Conservation (phyloP, 441 rosid species). For the Kokia cookei region DNA sequence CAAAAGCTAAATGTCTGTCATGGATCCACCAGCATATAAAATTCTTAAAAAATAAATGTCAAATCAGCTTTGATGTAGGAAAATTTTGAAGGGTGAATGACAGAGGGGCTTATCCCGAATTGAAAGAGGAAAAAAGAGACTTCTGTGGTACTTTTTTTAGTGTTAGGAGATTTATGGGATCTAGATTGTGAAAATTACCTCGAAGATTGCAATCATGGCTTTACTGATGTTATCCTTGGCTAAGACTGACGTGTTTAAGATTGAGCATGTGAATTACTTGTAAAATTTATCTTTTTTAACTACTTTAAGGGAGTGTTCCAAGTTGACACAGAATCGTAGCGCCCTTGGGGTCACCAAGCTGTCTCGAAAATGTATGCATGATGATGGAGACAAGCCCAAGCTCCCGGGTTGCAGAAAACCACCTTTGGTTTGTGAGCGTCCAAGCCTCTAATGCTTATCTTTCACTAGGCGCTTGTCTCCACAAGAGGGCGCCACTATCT, state of each 20-base stretch:
- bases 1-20: not conserved
- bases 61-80: not conserved
- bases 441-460: not conserved
- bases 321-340: not conserved
- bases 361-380: slow-evolving; percentile 1
- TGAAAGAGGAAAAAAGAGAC: not conserved
- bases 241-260: not conserved
- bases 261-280: too few relatives aligned
- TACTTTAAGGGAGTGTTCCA: not conserved
- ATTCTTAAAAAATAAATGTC: not conserved
- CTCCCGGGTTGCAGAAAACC: not conserved
- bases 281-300: too few relatives aligned
- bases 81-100: not conserved
- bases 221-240: not conserved
- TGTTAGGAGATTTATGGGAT: not conserved
- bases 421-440: not conserved
- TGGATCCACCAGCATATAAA: too few relatives aligned
- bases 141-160: not conserved
- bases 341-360: slow-evolving; percentile 12
- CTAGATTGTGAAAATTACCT: not conserved
- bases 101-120: too few relatives aligned
- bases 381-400: slow-evolving; percentile 10
- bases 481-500: slow-evolving; percentile 19
- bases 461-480: slow-evolving; percentile 17
- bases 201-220: not conserved